phyloP scores from a whole-genome alignment of 148 eudicot species.

The Tetragonia tetragonoides region DNA sequence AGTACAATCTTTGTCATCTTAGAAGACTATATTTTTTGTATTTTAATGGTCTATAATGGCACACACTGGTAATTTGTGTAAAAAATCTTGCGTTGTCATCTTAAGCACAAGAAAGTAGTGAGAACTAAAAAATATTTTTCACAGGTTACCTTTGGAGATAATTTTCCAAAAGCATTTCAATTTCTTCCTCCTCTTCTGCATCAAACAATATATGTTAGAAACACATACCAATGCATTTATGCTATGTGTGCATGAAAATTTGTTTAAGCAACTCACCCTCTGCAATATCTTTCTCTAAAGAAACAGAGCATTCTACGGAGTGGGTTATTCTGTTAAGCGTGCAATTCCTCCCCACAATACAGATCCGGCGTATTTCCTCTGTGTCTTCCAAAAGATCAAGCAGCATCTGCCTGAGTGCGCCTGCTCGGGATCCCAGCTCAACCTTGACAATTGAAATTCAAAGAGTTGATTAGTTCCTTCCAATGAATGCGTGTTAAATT shows the following conservation, averaged over 20 bases:
- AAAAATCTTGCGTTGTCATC: background rate
- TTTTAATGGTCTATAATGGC: background rate
- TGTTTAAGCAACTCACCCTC: slow-evolving; percentile 51
- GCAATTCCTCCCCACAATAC: slow-evolving; percentile 92
- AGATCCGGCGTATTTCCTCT: slow-evolving; percentile 77
- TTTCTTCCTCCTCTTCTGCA: slow-evolving; percentile 99
- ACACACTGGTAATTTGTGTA: background rate
- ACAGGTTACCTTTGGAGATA: slow-evolving; percentile 80
- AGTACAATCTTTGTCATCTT: background rate
- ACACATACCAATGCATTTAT: background rate
- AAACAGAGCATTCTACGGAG: slow-evolving; percentile 68
- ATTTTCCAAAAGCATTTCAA: slow-evolving; percentile 96
- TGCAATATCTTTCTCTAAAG: slow-evolving; percentile 80
- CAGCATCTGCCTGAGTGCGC: slow-evolving; percentile 88
- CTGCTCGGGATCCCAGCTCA: slow-evolving; percentile 90
- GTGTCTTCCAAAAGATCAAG: slow-evolving; percentile 96
- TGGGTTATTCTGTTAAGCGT: slow-evolving; percentile 42
- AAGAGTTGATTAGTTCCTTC: slow-evolving; percentile 2
- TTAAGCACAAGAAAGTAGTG: background rate
- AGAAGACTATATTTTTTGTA: background rate
- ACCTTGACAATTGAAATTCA: slow-evolving; percentile 42
- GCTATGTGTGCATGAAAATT: background rate
- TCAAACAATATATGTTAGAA: slow-evolving; percentile 19
- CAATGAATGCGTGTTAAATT: background rate
- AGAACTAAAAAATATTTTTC: background rate